Conservation (phyloP, 176 grass and related monocot species). For the Musa beccarii region DNA sequence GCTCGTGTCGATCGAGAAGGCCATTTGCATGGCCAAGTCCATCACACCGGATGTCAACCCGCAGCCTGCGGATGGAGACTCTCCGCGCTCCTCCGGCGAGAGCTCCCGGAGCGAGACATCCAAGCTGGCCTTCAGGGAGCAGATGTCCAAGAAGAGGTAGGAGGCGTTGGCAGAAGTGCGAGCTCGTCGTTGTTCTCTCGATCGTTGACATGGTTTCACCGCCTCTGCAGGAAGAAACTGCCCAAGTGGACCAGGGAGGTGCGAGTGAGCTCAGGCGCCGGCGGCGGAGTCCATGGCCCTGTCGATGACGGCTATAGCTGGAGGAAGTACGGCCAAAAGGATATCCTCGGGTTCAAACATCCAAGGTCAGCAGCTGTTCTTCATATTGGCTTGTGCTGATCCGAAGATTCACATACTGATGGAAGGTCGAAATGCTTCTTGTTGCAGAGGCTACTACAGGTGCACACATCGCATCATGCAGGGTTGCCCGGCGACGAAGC, state of each 20-base stretch:
- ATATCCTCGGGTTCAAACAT: conserved; percentile 70
- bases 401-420: background rate
- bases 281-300: conserved; percentile 22
- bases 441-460: conserved; percentile 74
- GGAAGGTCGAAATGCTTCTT: background rate
- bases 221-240: conserved; percentile 38
- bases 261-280: conserved; percentile 19
- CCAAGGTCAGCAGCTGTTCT: conserved; percentile 50
- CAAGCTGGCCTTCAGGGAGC: conserved; percentile 27
- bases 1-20: conserved; percentile 39
- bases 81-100: background rate
- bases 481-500: conserved; percentile 64
- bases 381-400: background rate
- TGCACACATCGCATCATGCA: conserved; percentile 58
- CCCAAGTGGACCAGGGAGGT: conserved; percentile 38
- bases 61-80: background rate
- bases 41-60: conserved; percentile 2
- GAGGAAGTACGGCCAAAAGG: conserved; percentile 97
- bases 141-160: conserved; percentile 65
- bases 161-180: background rate
- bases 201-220: too few species aligned
- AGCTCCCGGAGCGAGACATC: conserved; percentile 42
- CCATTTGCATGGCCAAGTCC: conserved; percentile 30
- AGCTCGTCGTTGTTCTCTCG: too few species aligned
- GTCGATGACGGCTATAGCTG: conserved; percentile 65